Evolutionary conservation across 2,329 filamentous ascomycete species (phyloP).

Genomic region (Colletotrichum sp.): DNA sequence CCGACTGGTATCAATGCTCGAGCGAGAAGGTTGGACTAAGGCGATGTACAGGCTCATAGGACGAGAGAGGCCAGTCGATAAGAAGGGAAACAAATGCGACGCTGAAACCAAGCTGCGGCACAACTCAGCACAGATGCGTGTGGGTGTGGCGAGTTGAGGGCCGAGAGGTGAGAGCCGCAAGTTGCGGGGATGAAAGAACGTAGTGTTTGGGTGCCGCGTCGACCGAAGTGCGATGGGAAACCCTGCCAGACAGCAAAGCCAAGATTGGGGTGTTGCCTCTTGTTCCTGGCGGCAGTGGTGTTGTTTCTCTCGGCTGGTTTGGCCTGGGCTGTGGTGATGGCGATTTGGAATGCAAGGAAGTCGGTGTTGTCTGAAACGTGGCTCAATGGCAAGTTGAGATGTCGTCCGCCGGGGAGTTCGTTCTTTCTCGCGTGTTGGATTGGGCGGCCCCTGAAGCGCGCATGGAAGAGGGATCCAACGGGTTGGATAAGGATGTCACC

Average conservation of each 20-base stretch:
- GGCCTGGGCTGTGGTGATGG: background rate
- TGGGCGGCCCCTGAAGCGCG: background rate
- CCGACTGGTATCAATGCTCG: constrained; percentile 12
- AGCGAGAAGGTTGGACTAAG: background rate
- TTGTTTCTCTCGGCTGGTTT: constrained; percentile 1
- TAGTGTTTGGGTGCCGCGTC: background rate
- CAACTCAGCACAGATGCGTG: constrained; percentile 20
- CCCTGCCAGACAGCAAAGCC: background rate
- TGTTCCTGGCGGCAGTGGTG: background rate
- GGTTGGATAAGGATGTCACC: background rate
- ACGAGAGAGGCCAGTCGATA: background rate
- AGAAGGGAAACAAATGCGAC: constrained; percentile 17
- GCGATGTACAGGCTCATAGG: background rate
- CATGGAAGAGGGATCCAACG: background rate
- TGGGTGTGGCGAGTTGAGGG: constrained; percentile 11
- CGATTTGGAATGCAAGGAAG: constrained; percentile 10
- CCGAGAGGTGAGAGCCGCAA: background rate
- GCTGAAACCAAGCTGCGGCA: constrained; percentile 22
- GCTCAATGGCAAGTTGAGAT: constrained; percentile 16
- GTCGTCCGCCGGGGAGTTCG: background rate
- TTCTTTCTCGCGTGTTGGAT: background rate
- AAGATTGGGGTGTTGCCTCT: constrained; percentile 2
- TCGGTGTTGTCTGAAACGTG: constrained; percentile 8
- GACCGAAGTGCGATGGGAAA: constrained; percentile 4
- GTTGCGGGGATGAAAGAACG: background rate